A percentile compares a stretch with the other conserved stretches of the same genome.
Conservation (phyloP, 2,329 filamentous ascomycete species). For the Stachybotrys chlorohalonatus region DNA sequence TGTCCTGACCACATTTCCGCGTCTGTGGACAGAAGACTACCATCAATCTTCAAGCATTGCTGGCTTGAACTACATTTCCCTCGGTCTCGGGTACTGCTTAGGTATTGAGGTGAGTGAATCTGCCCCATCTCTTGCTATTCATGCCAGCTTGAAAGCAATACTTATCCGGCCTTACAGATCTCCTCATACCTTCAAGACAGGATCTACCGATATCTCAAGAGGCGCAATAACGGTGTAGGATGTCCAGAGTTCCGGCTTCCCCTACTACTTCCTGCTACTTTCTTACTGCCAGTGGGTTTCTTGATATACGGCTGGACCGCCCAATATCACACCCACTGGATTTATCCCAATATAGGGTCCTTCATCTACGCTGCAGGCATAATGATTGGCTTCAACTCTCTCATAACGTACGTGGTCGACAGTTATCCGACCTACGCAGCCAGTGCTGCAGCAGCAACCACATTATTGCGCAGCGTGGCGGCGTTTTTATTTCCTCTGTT, state of each 20-base stretch:
- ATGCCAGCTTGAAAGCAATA: not conserved
- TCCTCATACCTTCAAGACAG: constrained; percentile 30
- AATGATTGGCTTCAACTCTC: constrained; percentile 33
- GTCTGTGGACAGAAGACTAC: constrained; percentile 48
- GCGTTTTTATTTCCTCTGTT: constrained; percentile 57
- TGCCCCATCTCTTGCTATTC: not conserved
- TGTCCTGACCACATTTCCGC: constrained; percentile 36
- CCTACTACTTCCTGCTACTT: constrained; percentile 37
- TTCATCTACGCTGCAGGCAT: constrained; percentile 26
- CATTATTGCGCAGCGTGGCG: constrained; percentile 50
- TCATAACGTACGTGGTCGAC: constrained; percentile 54
- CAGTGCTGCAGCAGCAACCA: constrained; percentile 51
- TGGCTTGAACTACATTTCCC: constrained; percentile 19
- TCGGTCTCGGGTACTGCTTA: constrained; percentile 12
- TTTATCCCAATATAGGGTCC: constrained; percentile 41
- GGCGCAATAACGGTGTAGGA: constrained; percentile 24
- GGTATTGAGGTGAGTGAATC: not conserved
- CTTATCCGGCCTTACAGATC: not conserved
- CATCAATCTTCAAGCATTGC: constrained; percentile 47
- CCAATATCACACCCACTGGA: constrained; percentile 46
- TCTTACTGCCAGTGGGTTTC: constrained; percentile 43
- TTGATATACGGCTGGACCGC: constrained; percentile 54
- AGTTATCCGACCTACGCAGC: constrained; percentile 37
- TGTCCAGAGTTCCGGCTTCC: constrained; percentile 38
- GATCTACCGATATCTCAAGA: constrained; percentile 32